Evolutionary conservation across 192 early-diverging fungal species (phyloP).

Genomic region (Backusella morwellensis): DNA sequence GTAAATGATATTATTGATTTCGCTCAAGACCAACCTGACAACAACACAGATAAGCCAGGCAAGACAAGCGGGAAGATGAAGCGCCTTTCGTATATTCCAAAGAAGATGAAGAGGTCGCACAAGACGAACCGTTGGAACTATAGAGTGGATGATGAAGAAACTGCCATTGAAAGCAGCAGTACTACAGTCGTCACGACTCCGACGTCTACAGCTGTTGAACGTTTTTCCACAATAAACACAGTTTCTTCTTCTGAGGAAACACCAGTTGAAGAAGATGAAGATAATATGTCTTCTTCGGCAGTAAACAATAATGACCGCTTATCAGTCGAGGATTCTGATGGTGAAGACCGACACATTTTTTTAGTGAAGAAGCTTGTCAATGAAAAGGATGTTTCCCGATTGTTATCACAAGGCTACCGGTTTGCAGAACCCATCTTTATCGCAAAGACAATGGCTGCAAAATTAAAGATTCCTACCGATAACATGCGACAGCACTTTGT

Average conservation of each 20-base stretch:
- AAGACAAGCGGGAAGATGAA: not conserved
- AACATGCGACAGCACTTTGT: slow-evolving; percentile 30
- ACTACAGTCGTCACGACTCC: not conserved
- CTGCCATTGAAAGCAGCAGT: not conserved
- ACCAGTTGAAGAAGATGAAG: not conserved
- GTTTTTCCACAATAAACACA: not conserved
- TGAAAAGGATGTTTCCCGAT: slow-evolving; percentile 12
- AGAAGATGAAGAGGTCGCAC: not conserved
- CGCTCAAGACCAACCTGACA: not conserved
- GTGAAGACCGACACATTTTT: slow-evolving; percentile 32
- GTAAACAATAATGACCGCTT: not conserved
- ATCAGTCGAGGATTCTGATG: slow-evolving; percentile 9
- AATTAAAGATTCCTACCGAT: slow-evolving; percentile 24
- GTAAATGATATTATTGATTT: not conserved
- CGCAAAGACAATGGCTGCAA: slow-evolving; percentile 30
- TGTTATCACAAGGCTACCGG: slow-evolving; percentile 32
- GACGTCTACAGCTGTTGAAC: not conserved
- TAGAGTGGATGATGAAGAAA: slow-evolving; percentile 10
- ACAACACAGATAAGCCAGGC: not conserved
- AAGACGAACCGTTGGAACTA: not conserved
- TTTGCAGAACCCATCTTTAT: slow-evolving; percentile 37
- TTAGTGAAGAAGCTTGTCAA: slow-evolving; percentile 29
- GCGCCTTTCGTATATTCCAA: not conserved
- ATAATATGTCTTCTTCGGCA: not conserved
- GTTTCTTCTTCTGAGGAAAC: not conserved